phyloP scores from a whole-genome alignment of 1,284 basidiomycete species.

The Ustilago bromivora region DNA sequence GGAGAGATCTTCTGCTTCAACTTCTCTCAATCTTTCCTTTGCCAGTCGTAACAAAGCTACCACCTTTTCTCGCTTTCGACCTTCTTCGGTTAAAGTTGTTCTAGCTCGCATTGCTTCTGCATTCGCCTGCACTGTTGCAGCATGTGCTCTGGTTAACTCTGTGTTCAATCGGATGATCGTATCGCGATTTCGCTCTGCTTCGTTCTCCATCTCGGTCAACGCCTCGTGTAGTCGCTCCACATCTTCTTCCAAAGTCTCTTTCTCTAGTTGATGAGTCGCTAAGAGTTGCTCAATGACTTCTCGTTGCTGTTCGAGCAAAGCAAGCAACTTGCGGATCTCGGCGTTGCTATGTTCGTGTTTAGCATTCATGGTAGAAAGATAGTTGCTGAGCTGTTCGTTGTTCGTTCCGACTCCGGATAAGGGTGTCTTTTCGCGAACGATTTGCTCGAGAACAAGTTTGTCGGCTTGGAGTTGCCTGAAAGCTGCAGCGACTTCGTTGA shows the following conservation, averaged over 20 bases:
- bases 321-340: conserved; percentile 61
- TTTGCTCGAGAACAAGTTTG: conserved; percentile 56
- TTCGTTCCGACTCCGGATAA: conserved; percentile 45
- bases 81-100: conserved; percentile 36
- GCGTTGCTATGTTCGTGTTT: conserved; percentile 46
- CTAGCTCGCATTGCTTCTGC: conserved; percentile 43
- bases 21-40: conserved; percentile 36
- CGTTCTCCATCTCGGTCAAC: conserved; percentile 29
- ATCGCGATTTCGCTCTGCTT: conserved; percentile 28
- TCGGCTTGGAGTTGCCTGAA: conserved; percentile 64
- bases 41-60: conserved; percentile 31
- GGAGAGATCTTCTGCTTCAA: conserved; percentile 18
- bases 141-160: conserved; percentile 49
- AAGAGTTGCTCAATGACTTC: conserved; percentile 65
- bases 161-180: conserved; percentile 32
- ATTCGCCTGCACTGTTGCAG: conserved; percentile 34
- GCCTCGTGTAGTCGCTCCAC: conserved; percentile 46
- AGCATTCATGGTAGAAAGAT: conserved; percentile 51
- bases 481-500: conserved; percentile 53
- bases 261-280: conserved; percentile 57
- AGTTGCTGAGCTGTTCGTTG: conserved; percentile 45
- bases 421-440: conserved; percentile 60
- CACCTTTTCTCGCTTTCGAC: conserved; percentile 46
- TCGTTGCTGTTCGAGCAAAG: conserved; percentile 61
- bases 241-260: conserved; percentile 53